phyloP scores from a whole-genome alignment of 2,329 filamentous ascomycete genomes.

The Dactylonectria estremocensis region DNA sequence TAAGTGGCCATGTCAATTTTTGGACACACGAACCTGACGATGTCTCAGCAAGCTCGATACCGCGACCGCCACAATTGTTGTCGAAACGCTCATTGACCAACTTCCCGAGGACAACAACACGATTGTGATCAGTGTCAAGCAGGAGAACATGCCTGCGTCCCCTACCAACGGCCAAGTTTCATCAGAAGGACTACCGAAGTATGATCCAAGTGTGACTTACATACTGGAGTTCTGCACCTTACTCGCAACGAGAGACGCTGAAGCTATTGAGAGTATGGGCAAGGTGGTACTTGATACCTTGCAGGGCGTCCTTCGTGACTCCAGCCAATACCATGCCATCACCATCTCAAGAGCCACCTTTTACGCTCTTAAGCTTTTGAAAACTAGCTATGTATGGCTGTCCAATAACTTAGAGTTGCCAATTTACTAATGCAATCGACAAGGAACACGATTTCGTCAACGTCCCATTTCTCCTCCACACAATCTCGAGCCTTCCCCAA shows the following conservation, averaged over 20 bases:
- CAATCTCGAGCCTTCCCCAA: slow-evolving; percentile 89
- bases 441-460: slow-evolving; percentile 93
- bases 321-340: slow-evolving; percentile 84
- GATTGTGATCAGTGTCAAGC: slow-evolving; percentile 89
- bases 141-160: slow-evolving; percentile 79
- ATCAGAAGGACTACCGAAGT: slow-evolving; percentile 67
- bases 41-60: slow-evolving; percentile 56
- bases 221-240: slow-evolving; percentile 92
- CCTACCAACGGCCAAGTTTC: slow-evolving; percentile 67
- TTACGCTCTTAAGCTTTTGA: slow-evolving; percentile 87
- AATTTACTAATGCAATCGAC: slow-evolving; percentile 40
- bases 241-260: slow-evolving; percentile 81
- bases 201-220: slow-evolving; percentile 90
- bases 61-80: slow-evolving; percentile 52
- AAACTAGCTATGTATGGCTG: slow-evolving; percentile 83
- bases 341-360: slow-evolving; percentile 87
- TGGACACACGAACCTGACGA: slow-evolving; percentile 2
- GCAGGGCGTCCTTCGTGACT: slow-evolving; percentile 86
- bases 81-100: slow-evolving; percentile 83
- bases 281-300: slow-evolving; percentile 85
- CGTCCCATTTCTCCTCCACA: slow-evolving; percentile 91
- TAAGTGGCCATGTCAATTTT: slow-evolving; percentile 59
- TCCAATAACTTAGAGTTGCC: neutral
- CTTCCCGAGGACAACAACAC: slow-evolving; percentile 87
- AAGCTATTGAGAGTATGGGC: slow-evolving; percentile 80